These are phyloP conservation scores for Ciborinia camelliae DNA, from an alignment of 2,329 filamentous ascomycete genomes.

Conservation along the genomic window DNA sequence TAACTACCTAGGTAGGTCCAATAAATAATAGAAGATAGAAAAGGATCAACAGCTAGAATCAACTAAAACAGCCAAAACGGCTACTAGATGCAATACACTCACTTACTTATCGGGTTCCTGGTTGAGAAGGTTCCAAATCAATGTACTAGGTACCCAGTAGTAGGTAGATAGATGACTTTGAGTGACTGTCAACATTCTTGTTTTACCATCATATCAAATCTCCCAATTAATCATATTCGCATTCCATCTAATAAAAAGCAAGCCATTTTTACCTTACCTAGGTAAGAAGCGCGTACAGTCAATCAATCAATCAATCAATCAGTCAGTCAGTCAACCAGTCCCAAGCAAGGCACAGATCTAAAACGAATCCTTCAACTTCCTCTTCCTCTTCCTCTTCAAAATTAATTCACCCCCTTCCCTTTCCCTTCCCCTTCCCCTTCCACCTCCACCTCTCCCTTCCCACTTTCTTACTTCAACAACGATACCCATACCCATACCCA, in stretches of 20 bases:
- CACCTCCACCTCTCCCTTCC: background rate
- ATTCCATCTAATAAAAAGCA: background rate
- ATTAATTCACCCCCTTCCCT: background rate
- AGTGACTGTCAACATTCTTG: background rate
- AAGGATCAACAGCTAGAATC: background rate
- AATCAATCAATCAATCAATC: no score
- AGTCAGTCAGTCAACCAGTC: no score
- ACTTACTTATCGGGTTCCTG: no score
- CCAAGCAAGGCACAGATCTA: conserved; percentile 1
- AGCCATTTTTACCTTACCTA: no score
- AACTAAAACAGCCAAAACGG: background rate
- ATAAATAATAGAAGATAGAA: background rate
- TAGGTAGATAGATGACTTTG: background rate
- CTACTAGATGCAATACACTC: background rate
- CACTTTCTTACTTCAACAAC: background rate
- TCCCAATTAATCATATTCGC: background rate
- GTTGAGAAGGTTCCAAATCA: no score
- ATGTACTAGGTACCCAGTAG: no score
- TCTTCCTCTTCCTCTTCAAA: background rate
- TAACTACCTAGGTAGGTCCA: no score
- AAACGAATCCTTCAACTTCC: conserved; percentile 1
- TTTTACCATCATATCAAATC: background rate
- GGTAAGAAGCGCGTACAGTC: background rate
- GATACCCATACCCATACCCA: no score
- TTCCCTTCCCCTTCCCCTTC: no score